These are phyloP conservation scores for Pholiota conissans DNA, from an alignment of 768 basidiomycete genomes.

Conservation along the genomic window DNA sequence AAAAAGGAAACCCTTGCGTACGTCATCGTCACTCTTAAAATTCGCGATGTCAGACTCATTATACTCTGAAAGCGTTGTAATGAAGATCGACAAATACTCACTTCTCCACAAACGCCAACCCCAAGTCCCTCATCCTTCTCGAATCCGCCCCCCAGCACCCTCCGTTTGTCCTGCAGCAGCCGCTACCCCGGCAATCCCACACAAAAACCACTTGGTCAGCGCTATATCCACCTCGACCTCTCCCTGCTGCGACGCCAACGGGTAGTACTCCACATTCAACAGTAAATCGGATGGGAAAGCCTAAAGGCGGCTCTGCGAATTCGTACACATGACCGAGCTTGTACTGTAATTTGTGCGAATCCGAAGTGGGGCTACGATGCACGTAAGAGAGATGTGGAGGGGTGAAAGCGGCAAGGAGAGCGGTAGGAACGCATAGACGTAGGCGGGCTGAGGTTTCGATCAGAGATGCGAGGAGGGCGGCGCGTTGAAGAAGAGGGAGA, in stretches of 20 bases:
- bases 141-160: constrained; percentile 51
- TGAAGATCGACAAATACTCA: constrained; percentile 12
- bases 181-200: constrained; percentile 55
- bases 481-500: constrained; percentile 70
- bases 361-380: constrained; percentile 85
- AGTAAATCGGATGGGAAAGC: constrained; percentile 89
- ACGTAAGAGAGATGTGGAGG: constrained; percentile 50
- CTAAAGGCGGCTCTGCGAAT: constrained; percentile 80
- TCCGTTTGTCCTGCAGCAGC: constrained; percentile 4
- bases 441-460: constrained; percentile 87
- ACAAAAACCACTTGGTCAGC: constrained; percentile 95
- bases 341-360: constrained; percentile 87
- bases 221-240: constrained; percentile 97
- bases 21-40: no score
- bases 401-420: constrained; percentile 55
- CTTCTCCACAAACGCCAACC: constrained; percentile 89
- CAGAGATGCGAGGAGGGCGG: constrained; percentile 72
- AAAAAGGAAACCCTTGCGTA: no score
- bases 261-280: constrained; percentile 89
- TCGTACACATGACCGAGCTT: constrained; percentile 93
- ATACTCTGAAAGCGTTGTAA: no score
- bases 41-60: no score
- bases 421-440: constrained; percentile 71
- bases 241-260: constrained; percentile 77
- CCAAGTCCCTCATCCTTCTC: constrained; percentile 87